These are phyloP conservation scores for Colletotrichum neosansevieriae DNA, from an alignment of 2,329 filamentous ascomycete species.

Conservation along the genomic window DNA sequence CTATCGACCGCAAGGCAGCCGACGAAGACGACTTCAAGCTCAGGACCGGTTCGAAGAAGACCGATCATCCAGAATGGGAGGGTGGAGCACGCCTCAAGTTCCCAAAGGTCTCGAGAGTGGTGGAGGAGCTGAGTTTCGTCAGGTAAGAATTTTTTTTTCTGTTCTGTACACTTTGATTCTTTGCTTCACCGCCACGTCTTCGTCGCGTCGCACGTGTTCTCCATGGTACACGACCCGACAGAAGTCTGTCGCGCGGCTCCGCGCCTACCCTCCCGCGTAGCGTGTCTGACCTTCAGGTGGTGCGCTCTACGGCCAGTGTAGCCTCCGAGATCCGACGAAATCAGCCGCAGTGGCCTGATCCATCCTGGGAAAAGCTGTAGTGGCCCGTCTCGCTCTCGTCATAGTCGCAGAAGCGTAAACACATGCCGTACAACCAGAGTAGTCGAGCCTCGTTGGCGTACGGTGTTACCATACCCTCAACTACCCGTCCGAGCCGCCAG, in stretches of 20 bases:
- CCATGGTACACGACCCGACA: not conserved
- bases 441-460: constrained; percentile 1
- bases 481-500: constrained; percentile 14
- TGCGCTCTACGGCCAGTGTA: constrained; percentile 3
- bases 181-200: constrained; percentile 22
- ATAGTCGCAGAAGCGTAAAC: not conserved
- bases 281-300: constrained; percentile 15
- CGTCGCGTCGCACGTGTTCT: constrained; percentile 14
- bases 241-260: constrained; percentile 16
- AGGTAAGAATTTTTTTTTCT: constrained; percentile 63
- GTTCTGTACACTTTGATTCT: constrained; percentile 24
- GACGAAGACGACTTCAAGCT: constrained; percentile 71
- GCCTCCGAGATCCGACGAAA: constrained; percentile 13
- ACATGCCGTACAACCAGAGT: constrained; percentile 8
- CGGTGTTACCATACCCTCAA: constrained; percentile 7
- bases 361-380: constrained; percentile 10
- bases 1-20: constrained; percentile 50
- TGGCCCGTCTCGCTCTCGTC: constrained; percentile 16
- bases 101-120: constrained; percentile 66
- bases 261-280: constrained; percentile 22
- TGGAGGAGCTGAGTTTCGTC: constrained; percentile 79
- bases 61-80: constrained; percentile 73
- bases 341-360: constrained; percentile 29
- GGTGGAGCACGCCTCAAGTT: constrained; percentile 69
- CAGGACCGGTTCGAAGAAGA: constrained; percentile 66